phyloP scores from a whole-genome alignment of 805 yeast genomes.

The Wickerhamiella azymoides region DNA sequence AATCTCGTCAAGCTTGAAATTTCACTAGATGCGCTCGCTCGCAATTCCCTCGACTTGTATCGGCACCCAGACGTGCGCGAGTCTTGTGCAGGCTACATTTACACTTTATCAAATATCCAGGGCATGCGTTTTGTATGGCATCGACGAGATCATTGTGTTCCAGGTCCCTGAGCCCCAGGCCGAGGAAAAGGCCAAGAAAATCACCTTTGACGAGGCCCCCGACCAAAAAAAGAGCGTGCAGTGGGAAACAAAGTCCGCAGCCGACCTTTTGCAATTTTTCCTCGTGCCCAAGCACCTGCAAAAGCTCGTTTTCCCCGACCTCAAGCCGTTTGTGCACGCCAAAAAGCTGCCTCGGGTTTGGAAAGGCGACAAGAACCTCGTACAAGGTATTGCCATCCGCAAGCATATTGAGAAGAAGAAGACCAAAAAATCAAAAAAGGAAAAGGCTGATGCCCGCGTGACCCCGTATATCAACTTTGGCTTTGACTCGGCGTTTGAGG shows the following conservation, averaged over 20 bases:
- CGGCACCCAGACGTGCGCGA: constrained; percentile 39
- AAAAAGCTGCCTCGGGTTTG: constrained; percentile 51
- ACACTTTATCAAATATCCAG: constrained; percentile 69
- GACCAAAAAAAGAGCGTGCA: constrained; percentile 14
- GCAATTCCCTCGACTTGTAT: constrained; percentile 65
- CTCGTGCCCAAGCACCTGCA: constrained; percentile 75
- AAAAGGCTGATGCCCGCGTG: constrained; percentile 36
- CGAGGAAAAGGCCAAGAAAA: constrained; percentile 22
- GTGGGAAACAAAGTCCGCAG: constrained; percentile 24
- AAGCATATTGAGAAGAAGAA: constrained; percentile 30
- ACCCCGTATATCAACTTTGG: constrained; percentile 77
- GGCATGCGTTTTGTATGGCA: constrained; percentile 53
- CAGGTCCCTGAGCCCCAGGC: constrained; percentile 31
- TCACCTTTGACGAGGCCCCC: constrained; percentile 17
- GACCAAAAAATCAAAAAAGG: constrained; percentile 35
- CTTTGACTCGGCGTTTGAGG: constrained; percentile 39
- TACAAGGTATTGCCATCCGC: constrained; percentile 50
- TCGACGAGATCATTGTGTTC: constrained; percentile 60
- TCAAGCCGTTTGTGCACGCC: constrained; percentile 41
- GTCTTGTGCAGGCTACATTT: constrained; percentile 59
- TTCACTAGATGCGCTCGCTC: constrained; percentile 23
- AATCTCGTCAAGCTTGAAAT: background rate
- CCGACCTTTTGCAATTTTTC: constrained; percentile 61
- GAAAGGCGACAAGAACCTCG: constrained; percentile 32
- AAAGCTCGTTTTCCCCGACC: constrained; percentile 44